Evolutionary conservation across 164 flowering plant species (phyloP).

Genomic region (Magnolia changhungtana): DNA sequence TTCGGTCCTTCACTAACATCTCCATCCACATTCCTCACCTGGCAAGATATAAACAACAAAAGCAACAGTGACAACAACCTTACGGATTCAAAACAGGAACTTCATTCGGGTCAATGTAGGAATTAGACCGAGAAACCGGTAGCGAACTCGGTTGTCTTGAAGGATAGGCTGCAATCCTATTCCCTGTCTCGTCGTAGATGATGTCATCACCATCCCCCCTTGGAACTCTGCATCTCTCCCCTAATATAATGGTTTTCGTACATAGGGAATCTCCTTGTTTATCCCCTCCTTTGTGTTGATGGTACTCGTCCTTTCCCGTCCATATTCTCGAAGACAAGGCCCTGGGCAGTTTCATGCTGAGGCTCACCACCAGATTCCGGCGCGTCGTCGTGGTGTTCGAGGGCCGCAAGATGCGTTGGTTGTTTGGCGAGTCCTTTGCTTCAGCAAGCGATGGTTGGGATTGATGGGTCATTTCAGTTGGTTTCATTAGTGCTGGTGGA

Average conservation of each 20-base stretch:
- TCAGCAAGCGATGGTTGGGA: neutral
- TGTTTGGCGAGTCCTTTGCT: neutral
- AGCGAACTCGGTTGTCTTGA: slow-evolving; percentile 28
- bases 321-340: slow-evolving; percentile 5
- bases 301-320: slow-evolving; percentile 12
- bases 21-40: no score
- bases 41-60: no score
- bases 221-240: slow-evolving; percentile 64
- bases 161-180: slow-evolving; percentile 29
- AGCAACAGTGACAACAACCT: no score
- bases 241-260: slow-evolving; percentile 69
- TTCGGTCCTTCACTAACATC: no score
- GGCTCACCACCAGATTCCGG: slow-evolving; percentile 15
- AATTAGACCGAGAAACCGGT: slow-evolving; percentile 28
- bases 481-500: neutral
- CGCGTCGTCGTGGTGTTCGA: neutral
- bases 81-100: neutral
- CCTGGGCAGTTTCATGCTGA: slow-evolving; percentile 23
- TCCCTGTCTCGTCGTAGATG: slow-evolving; percentile 46
- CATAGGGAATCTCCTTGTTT: slow-evolving; percentile 50
- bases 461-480: neutral
- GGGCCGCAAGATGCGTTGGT: neutral
- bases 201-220: slow-evolving; percentile 36
- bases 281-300: slow-evolving; percentile 7
- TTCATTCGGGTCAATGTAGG: slow-evolving; percentile 16